Percentiles rank a stretch among this genome's conserved stretches.
Evolutionary conservation across 2,329 filamentous ascomycete species (phyloP).

Genomic region (Phyllosticta citribraziliensis): DNA sequence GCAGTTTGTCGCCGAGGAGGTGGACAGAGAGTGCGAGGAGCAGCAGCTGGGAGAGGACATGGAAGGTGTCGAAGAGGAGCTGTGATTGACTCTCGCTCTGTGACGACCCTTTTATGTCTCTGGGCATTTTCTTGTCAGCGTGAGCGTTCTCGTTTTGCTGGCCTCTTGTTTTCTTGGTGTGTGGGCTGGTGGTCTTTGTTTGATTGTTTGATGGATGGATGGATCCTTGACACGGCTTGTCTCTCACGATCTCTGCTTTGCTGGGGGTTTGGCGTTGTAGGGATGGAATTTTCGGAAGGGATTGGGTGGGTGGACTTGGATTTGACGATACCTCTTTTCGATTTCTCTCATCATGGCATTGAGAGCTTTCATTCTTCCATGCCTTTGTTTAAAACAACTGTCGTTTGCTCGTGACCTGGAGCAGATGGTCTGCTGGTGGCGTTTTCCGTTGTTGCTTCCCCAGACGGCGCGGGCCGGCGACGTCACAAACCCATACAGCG

Average conservation of each 20-base stretch:
- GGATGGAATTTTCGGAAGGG: not conserved
- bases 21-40: conserved; percentile 55
- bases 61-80: conserved; percentile 11
- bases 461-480: not conserved
- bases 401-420: too few relatives aligned
- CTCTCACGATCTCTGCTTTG: not conserved
- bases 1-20: conserved; percentile 82
- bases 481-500: not conserved
- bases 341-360: not conserved
- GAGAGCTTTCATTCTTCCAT: not conserved
- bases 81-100: not conserved
- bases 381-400: too few relatives aligned
- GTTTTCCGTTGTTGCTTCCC: not conserved
- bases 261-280: not conserved
- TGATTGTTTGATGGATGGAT: not conserved
- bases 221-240: not conserved
- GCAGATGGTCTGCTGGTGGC: too few relatives aligned
- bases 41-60: conserved; percentile 29
- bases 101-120: not conserved
- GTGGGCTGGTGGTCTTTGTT: not conserved
- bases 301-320: not conserved
- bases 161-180: not conserved
- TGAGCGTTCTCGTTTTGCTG: not conserved
- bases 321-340: conserved; percentile 3
- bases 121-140: not conserved